Base-by-base conservation (phyloP, 768 basidiomycete genomes). In the Lyophyllum semitale region DNA sequence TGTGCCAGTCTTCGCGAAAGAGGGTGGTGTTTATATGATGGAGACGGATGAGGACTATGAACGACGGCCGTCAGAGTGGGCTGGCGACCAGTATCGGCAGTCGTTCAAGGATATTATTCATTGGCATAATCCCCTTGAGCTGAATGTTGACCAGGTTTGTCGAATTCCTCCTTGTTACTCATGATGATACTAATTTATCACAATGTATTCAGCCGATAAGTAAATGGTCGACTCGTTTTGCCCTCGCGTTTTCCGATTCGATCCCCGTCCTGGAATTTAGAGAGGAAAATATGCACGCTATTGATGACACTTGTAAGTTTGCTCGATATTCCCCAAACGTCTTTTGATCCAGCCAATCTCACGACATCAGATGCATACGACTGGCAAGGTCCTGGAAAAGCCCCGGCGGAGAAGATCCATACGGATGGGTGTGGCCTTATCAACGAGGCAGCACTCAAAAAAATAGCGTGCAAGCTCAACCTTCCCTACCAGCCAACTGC, bases 391-490 rank as follows among this genome's bases (percentile, higher is more conserved):
- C 55, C 46, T 48, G 58, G 66, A 48, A 67, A 83, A 59, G 62
- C 81, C 0, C 77, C 81, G 0, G 71, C 87, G 0, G 81, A 87
- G 25, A 78, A 84, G 49, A 74, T 81, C 6, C 81, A 89, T 73
- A 91, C 89, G 0, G 90, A 91, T 63, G 90, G 90, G 0, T 89
- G 88, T 67, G 89, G 90, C 0, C 73, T 82, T 25, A 84, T 89
- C 3, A 91, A 88, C 61, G 77, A 75, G 9, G 73, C 81, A 0
- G 84, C 78, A 0, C 68, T 87, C 0, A 65, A 68, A 2, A 53
- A 60, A 0, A 82, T 88, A 4, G 72, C 71, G 26, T 63, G 64
- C 9, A 58, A 66, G 0, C 61, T 83, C 48, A 68, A 68, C n/a
- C 74, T 70, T 37, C 44, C 60, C 12, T 68, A 54, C 17, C 71